Conservation (phyloP, 208 protist genomes). For the Wallacemonas sp. region DNA sequence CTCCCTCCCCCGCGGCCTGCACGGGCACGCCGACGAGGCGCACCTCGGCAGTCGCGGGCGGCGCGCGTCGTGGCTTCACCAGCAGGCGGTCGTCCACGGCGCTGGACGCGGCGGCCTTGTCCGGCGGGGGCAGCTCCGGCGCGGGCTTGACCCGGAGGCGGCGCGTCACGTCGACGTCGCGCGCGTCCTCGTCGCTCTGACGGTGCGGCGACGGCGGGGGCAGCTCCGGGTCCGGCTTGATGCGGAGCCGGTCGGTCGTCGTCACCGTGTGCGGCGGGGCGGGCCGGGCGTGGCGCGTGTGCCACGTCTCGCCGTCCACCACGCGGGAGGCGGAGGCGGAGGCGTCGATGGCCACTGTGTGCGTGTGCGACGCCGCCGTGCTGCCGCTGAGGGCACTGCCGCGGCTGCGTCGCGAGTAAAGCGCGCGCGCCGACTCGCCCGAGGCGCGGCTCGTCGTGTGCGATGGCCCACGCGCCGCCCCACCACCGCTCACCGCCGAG, state of each 20-base stretch:
- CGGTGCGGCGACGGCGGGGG: not conserved
- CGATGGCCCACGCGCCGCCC: too few species aligned
- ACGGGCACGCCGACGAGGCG: not conserved
- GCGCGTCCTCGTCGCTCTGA: not conserved
- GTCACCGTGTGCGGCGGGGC: too few species aligned
- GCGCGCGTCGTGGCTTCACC: not conserved
- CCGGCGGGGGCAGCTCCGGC: not conserved
- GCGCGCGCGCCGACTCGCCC: too few species aligned
- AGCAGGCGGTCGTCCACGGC: conserved; percentile 1
- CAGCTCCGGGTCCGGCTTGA: conserved; percentile 1
- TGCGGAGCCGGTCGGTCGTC: not conserved
- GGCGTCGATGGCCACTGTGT: not conserved
- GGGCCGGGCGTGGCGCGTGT: too few species aligned
- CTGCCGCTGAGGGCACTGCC: not conserved
- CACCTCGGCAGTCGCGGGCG: not conserved
- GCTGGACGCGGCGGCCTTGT: too few species aligned
- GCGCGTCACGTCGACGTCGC: not conserved
- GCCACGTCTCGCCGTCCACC: too few species aligned
- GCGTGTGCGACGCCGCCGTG: not conserved
- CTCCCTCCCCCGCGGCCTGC: not conserved
- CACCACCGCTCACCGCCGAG: too few species aligned
- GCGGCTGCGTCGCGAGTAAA: not conserved
- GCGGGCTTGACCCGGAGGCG: not conserved
- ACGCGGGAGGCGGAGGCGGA: not conserved
- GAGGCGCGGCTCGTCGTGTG: too few species aligned